Evolutionary conservation across 495 filamentous ascomycete species (phyloP), one percentile per base, ranked within the genome.

Genomic region (Hypoxylon fuscum): DNA sequence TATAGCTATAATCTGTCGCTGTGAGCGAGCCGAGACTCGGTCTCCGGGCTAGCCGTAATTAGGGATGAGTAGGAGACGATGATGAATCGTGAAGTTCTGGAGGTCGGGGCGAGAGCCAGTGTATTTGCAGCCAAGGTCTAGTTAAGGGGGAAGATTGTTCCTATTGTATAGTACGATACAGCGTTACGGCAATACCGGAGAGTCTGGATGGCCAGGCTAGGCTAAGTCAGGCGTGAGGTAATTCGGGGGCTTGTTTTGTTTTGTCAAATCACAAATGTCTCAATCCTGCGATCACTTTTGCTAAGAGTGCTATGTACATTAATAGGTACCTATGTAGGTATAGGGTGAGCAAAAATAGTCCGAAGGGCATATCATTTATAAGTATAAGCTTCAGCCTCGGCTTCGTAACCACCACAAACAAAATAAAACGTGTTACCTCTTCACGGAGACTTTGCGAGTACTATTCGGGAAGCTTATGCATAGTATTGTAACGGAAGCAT

Each of bases 1-100:
- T 98, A 97, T 73, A 92, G 92, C 46, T 98, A 98, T 76, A 97
- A 92, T 71, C 79, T 98, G 55, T 88, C 94, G 37, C 83, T 98
- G 59, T 97, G 69, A 86, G 50, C 35, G n/a, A 12, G 15, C 12
- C 1, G n/a, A 14, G 3, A 2, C 7, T 12, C 35, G 35, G n/a
- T n/a, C n/a, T n/a, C n/a, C n/a, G n/a, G 35, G 35, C n/a, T 15
- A n/a, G 11, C 11, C 7, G n/a, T 2, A 34, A 12, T 12, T 34
- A 11, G 31, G 8, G 31, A 12, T 10, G 4, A 2, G n/a, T 12
- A 34, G 3, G 31, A 11, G 31, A 34, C n/a, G n/a, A n/a, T 34
- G 2, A 11, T 12, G 9, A 11, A 34, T 34, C 10, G 3, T 10
- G 8, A 34, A 12, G 31, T 10, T 34, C 9, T 34, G 4, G 3